Evolutionary conservation across 108 stramenopile genomes (phyloP), one percentile per base, ranked within the genome.

Genomic region (Cyclotella atomus): DNA sequence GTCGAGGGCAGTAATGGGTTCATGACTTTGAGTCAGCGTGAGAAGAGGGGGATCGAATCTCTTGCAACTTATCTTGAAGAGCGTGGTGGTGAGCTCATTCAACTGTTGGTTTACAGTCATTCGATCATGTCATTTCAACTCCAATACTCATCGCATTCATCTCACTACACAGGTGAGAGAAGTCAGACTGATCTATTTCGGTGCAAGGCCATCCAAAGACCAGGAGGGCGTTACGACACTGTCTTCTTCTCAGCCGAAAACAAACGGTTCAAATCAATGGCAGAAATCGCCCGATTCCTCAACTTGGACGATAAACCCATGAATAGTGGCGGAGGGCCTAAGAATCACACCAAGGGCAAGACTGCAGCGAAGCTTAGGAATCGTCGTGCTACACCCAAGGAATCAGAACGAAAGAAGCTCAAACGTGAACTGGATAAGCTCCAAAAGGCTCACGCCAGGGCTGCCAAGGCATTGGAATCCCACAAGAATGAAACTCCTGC

Each of bases 391-490:
- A 53, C 30, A 27, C 72, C 46, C 56, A 85, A 82, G 57, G 89
- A 89, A 57, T 69, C 79, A 2, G 91, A 92, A 47, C 89, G 84
- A 82, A 91, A 87, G 62, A 84, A 78, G 66, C 64, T 92, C 23
- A 87, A 90, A 20, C 80, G 81, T 54, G 94, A 95, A 59, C 63
- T 95, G 15, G 94, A 95, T 25, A 82, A 83, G 59, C 68, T 92
- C 12, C 70, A 85, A 38, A 92, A 90, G 57, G 59, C 75, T 47
- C 84, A 84, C 44, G 65, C 61, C 12, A 85, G 84, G 49, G 88
- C 88, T 34, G 79, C 77, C 12, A 92, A 92, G 53, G 47, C 69
- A 25, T 69, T 95, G 57, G 91, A 92, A 46, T 87, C 90, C 59
- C 88, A 87, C 77, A 75, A 79, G 45, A 88, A 84, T 45, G 91